Base-by-base conservation (phyloP, 345 rosid species). In the Bretschneidera sinensis region DNA sequence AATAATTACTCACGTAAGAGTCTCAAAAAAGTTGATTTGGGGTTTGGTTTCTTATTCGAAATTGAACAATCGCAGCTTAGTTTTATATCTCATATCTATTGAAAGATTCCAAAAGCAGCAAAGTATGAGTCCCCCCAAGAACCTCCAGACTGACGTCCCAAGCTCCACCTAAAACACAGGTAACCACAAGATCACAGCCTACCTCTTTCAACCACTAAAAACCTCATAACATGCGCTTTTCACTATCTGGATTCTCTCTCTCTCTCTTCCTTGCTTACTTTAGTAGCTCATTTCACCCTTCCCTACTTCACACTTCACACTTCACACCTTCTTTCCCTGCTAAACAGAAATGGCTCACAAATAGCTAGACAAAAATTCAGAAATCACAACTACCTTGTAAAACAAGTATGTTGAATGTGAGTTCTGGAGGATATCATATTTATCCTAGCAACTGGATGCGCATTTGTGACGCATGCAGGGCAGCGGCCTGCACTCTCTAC, bases 401-500 rank as follows among this genome's bases (percentile, higher is more conserved):
- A 33, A 35, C 48, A 61, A 68, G 21, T 18, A 72, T 68, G 80
- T 61, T 49, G 71, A 62, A 65, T 10, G 48, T 19, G 19, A 50
- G 9, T 45, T 59, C 56, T 4, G 45, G 51, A 4, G 34, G 51
- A 47, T 52, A 72, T 39, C 58, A 43, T n/a, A n/a, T n/a, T n/a
- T 58, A 34, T 54, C 72, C 21, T 0, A 54, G 51, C 53, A 71
- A 55, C 48, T 64, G 65, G 69, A 25, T 25, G 21, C 71, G 48
- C 43, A 9, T 28, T 2, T 76, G 80, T 19, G 69, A 72, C 52
- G 8, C 63, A 21, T 76, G 76, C 35, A 56, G 54, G 15, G 66
- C 71, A 45, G 69, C 74, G 1, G 64, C 77, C 47, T 50, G 74
- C 64, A 55, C 57, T 8, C 63, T 68, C 39, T 72, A 61, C 66